phyloP scores from a whole-genome alignment of 2,329 filamentous ascomycete species.

The Leptographium wingfieldii region DNA sequence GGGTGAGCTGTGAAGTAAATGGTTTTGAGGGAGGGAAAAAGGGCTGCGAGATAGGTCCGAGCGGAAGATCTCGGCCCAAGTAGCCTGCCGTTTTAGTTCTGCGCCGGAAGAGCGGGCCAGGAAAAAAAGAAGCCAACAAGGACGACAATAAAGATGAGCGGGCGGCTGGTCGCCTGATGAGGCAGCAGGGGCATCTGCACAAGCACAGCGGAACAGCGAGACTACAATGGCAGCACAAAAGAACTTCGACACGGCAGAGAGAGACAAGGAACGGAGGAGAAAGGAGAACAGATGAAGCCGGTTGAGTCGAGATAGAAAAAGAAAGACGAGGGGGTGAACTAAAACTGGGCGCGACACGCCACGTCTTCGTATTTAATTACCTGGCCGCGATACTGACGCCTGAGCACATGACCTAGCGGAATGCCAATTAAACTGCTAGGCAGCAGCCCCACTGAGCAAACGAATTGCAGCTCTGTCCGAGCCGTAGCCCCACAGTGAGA shows the following conservation, averaged over 20 bases:
- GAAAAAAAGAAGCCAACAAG: not conserved
- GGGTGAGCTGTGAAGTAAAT: not conserved
- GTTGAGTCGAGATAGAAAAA: not conserved
- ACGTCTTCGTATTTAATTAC: not conserved
- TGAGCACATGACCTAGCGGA: slow-evolving; percentile 14
- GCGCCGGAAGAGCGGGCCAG: not conserved
- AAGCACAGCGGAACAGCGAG: not conserved
- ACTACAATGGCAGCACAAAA: not conserved
- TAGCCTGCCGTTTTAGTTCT: not conserved
- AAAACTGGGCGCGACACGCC: slow-evolving; percentile 1
- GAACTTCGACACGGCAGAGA: not conserved
- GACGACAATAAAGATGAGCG: not conserved
- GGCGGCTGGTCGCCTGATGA: not conserved
- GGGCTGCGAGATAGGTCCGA: not conserved
- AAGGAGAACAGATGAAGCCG: not conserved
- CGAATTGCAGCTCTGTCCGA: not conserved
- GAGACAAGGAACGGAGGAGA: no score
- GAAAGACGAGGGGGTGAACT: not conserved
- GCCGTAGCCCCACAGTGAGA: not conserved
- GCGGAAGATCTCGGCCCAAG: not conserved
- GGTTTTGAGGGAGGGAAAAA: not conserved
- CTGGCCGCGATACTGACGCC: slow-evolving; percentile 15
- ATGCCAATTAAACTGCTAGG: not conserved
- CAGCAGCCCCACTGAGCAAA: not conserved
- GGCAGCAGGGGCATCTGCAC: not conserved